Evolutionary conservation across 345 rosid genomes (phyloP).

Genomic region (Eucalyptus grandis): DNA sequence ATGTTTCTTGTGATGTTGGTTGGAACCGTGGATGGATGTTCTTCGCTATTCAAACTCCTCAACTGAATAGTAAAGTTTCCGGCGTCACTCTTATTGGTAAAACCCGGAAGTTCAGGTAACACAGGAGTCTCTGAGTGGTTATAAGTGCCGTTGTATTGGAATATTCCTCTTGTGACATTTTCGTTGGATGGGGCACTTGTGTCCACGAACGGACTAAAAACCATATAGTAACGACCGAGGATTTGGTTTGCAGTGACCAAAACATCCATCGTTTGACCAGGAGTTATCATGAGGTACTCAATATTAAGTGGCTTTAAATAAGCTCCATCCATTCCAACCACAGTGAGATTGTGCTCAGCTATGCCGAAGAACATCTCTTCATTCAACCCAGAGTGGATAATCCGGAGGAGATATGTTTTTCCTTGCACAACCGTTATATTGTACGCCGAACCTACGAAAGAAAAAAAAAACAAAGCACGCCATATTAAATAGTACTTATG

Average conservation of each 20-base stretch:
- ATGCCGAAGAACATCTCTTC: neutral
- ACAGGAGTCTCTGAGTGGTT: neutral
- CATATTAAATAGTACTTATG: neutral
- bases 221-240: neutral
- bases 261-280: neutral
- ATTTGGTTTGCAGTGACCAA: neutral
- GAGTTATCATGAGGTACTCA: neutral
- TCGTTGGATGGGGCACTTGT: neutral
- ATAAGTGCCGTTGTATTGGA: neutral
- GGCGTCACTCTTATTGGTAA: neutral
- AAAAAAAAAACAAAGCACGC: neutral
- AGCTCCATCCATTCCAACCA: neutral
- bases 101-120: neutral
- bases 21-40: neutral
- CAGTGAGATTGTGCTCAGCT: neutral
- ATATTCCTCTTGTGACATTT: neutral
- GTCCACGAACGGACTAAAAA: neutral
- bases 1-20: neutral
- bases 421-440: neutral
- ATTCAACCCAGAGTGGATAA: neutral
- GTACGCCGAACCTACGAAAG: neutral
- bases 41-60: neutral
- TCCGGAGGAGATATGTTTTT: neutral
- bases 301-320: neutral
- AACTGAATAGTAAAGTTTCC: neutral